Percentiles rank a stretch among this genome's conserved stretches.
phyloP scores from a whole-genome alignment of 768 basidiomycete species.

The Macrolepiota albuminosa region DNA sequence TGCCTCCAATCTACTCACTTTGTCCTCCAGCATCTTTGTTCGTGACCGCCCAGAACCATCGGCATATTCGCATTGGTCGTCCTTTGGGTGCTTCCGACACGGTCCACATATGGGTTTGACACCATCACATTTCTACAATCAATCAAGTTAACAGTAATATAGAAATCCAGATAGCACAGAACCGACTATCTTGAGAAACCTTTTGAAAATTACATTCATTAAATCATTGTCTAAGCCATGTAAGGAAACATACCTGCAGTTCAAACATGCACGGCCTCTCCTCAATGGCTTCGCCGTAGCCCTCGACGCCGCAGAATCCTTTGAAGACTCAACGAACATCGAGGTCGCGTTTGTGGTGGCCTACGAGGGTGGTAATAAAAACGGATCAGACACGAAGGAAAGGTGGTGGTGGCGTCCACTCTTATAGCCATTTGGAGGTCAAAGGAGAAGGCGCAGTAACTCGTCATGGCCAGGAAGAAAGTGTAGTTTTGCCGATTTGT shows the following conservation, averaged over 20 bases:
- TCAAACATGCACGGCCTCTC: conserved; percentile 52
- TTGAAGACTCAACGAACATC: conserved; percentile 36
- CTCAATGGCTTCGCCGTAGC: conserved; percentile 38
- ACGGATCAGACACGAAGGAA: conserved; percentile 31
- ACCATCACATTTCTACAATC: conserved; percentile 63
- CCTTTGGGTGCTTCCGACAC: conserved; percentile 53
- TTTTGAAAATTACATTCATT: conserved; percentile 16
- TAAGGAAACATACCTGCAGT: conserved; percentile 38
- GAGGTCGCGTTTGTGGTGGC: conserved; percentile 20
- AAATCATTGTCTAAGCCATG: not conserved
- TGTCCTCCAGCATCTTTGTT: conserved; percentile 57
- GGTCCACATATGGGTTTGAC: conserved; percentile 59
- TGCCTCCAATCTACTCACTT: conserved; percentile 49
- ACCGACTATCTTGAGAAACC: conserved; percentile 48
- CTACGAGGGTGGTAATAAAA: conserved; percentile 21
- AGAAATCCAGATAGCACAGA: conserved; percentile 1
- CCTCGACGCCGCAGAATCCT: conserved; percentile 25
- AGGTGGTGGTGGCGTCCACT: conserved; percentile 23
- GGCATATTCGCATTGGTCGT: conserved; percentile 68
- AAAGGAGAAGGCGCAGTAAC: conserved; percentile 12
- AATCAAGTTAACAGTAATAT: conserved; percentile 2
- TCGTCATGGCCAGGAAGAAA: not conserved
- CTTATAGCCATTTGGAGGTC: conserved; percentile 26
- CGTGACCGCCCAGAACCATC: conserved; percentile 58
- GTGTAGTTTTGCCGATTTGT: conserved; percentile 3